phyloP scores from a whole-genome alignment of 129 eudicot genomes.

The Helianthus annuus region HanXRQr2.0-SUNRISE NC_035449.2:158609061-158609560 shows the following conservation, averaged over 20 bases:
- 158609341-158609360: slow-evolving; percentile 43
- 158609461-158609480: slow-evolving; percentile 77
- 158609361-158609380: slow-evolving; percentile 43
- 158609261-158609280: slow-evolving; percentile 54
- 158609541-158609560: slow-evolving; percentile 41
- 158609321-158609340: slow-evolving; percentile 58
- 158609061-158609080: slow-evolving; percentile 72
- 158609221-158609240: slow-evolving; percentile 43
- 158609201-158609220: slow-evolving; percentile 30
- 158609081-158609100: slow-evolving; percentile 59
- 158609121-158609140: slow-evolving; percentile 47
- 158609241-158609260: slow-evolving; percentile 59
- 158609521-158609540: slow-evolving; percentile 49
- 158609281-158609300: slow-evolving; percentile 74
- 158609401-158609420: slow-evolving; percentile 80
- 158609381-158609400: slow-evolving; percentile 87
- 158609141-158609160: slow-evolving; percentile 68
- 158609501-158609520: slow-evolving; percentile 49
- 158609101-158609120: slow-evolving; percentile 76
- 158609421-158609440: slow-evolving; percentile 93
- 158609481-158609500: slow-evolving; percentile 90
- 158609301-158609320: slow-evolving; percentile 62
- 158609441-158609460: slow-evolving; percentile 65
- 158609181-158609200: slow-evolving; percentile 46
- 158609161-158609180: slow-evolving; percentile 75